Evolutionary conservation across 2,329 filamentous ascomycete genomes (phyloP), one percentile per base, ranked within the genome.

Genomic region (Calonectria naviculata): DNA sequence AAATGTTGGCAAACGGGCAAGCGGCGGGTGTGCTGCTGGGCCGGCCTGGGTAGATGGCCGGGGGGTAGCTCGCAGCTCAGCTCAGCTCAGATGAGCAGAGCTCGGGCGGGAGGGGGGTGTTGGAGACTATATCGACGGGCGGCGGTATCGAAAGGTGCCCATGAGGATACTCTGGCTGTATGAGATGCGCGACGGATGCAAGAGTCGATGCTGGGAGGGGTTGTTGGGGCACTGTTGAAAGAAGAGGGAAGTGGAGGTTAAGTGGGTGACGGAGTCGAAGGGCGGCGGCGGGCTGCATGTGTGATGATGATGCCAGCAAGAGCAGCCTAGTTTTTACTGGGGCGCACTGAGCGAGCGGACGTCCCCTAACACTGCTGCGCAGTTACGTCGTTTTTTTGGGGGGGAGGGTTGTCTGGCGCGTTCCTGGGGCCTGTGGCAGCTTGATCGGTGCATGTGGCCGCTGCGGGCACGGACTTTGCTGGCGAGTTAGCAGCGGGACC

Each of bases 251-350:
- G 67, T 29, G 56, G 42, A 70, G 64, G 46, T 31, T n/a, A 42
- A 26, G 65, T 13, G 34, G 56, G 44, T 49, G 56, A 69, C 41
- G 36, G 38, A 21, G 58, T 38, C 21, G 44, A 42, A 49, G 65
- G 73, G 46, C 56, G 44, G 64, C 60, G 63, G 44, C 56, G 44
- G 17, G 38, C 64, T 38, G 31, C 49, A 65, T 34, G 69, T 56
- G 68, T 68, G 71, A 78, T 65, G 71, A 78, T 78, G 77, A 79
- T 79, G 77, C 75, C 76, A 78, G 75, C 77, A 77, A 72, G 68
- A 78, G 77, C 63, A 79, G 76, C 77, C 77, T 78, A 54, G 68
- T 41, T 52, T 68, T 68, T 64, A 41, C 36, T 47, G 56, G 64
- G 56, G 41, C 13, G 21, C 46, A 29, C 46, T 8, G 26, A 38